A percentile compares a stretch with the other conserved stretches of the same genome.
These are phyloP conservation scores for Neurospora sp. DNA, from an alignment of 495 filamentous ascomycete species.

Conservation along the genomic window DNA sequence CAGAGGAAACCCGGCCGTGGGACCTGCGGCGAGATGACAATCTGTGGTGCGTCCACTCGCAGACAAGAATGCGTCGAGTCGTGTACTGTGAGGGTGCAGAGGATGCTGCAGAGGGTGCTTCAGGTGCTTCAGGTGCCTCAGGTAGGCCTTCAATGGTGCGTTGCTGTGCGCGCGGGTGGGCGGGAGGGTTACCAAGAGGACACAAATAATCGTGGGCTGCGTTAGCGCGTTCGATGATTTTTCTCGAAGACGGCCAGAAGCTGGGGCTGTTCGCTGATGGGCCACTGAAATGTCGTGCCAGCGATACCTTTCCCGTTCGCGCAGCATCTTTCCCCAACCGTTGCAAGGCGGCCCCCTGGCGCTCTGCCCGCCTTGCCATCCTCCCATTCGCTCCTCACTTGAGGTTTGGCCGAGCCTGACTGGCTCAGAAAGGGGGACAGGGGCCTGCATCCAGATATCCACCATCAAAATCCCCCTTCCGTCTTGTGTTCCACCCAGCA, in stretches of 20 bases:
- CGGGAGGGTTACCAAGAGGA: background rate
- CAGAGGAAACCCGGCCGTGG: background rate
- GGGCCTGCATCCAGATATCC: too few species aligned
- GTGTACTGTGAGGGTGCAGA: background rate
- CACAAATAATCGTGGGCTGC: constrained; percentile 3
- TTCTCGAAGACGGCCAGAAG: constrained; percentile 29
- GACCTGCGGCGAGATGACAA: background rate
- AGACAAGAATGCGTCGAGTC: background rate
- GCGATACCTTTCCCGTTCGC: constrained; percentile 16
- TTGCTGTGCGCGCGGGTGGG: background rate
- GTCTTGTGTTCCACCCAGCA: too few species aligned
- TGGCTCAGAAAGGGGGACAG: background rate
- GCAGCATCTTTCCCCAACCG: constrained; percentile 10
- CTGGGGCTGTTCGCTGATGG: constrained; percentile 9
- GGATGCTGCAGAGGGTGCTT: background rate
- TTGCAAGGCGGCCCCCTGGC: constrained; percentile 4
- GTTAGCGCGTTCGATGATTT: constrained; percentile 24
- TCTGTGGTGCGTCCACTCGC: background rate
- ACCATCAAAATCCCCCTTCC: too few species aligned
- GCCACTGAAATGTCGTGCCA: constrained; percentile 10
- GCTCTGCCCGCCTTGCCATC: background rate
- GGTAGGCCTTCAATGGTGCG: background rate
- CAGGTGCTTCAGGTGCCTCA: background rate
- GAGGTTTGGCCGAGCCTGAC: background rate
- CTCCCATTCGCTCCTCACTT: background rate